Base-by-base conservation (phyloP, 1,284 basidiomycete genomes). In the Sporisorium iseilematis-ciliati region DNA sequence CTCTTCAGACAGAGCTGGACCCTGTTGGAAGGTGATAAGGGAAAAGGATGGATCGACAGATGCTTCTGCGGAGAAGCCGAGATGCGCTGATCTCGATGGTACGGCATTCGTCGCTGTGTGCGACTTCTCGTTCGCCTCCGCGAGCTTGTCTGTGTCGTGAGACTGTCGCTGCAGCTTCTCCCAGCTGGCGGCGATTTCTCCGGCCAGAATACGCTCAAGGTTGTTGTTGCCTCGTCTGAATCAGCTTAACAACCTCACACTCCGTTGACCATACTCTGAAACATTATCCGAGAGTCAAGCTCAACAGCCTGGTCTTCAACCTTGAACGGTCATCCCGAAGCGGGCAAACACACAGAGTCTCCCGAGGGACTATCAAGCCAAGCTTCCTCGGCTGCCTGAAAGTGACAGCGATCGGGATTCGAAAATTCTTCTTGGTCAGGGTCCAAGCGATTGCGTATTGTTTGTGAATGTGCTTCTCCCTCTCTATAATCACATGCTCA, bases 391-490 rank as follows among this genome's bases (percentile, higher is more conserved):
- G 6, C 25, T 23, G 45, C 45, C 25, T n/a, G n/a, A 31, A 29
- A 48, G 29, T 64, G 63, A 65, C 63, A 65, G 57, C 63, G n/a
- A 35, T 31, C 63, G 51, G 63, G 43, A 52, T 42, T 65, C 29
- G 40, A 59, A 59, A 20, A 21, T 25, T 48, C 45, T 20, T 7
- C 46, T 29, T 42, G 23, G 29, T 42, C 52, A 54, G 52, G 52
- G 52, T 54, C 52, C 51, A 8, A 40, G 35, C 16, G 11, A n/a
- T 38, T 38, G 35, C 35, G 35, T 38, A 38, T 12, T 53, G 33
- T 31, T 18, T 26, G 41, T 42, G 16, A 20, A 7, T 42, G n/a
- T 6, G 25, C 14, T 18, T 23, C 42, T 41, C 23, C n/a, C 53
- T 45, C 29, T 55, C 53, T 55, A 55, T 55, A 55, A 55, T 55